Evolutionary conservation across 768 basidiomycete genomes (phyloP).

Genomic region (Mycena alexandri): DNA sequence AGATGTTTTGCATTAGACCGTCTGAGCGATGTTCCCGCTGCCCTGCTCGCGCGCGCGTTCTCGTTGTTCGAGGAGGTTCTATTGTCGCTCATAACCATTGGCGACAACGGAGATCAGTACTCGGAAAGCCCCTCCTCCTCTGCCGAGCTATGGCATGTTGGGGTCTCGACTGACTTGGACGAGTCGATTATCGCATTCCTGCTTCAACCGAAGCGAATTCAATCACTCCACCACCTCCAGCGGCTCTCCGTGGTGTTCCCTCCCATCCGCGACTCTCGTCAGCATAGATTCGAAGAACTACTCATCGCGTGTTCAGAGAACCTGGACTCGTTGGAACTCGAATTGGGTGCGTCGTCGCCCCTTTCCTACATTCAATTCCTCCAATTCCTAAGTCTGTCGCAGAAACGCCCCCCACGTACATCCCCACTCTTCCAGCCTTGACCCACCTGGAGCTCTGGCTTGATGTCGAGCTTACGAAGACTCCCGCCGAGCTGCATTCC

Average conservation of each 20-base stretch:
- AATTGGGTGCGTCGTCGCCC: conserved; percentile 9
- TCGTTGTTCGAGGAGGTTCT: conserved; percentile 5
- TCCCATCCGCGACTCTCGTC: neutral
- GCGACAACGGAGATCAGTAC: neutral
- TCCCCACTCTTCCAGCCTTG: conserved; percentile 6
- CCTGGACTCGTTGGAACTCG: conserved; percentile 1
- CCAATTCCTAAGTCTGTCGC: neutral
- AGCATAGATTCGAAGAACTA: conserved; percentile 1
- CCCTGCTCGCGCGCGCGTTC: conserved; percentile 7
- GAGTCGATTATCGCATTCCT: neutral
- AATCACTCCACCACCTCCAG: neutral
- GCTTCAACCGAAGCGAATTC: neutral
- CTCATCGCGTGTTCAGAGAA: conserved; percentile 2
- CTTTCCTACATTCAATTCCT: too few species aligned
- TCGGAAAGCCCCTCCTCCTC: neutral
- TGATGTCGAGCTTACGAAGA: conserved; percentile 9
- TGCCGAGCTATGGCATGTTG: conserved; percentile 1
- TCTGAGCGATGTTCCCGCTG: neutral
- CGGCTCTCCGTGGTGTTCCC: conserved; percentile 5
- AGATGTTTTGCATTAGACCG: neutral
- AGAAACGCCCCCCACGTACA: conserved; percentile 6
- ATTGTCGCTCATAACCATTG: neutral
- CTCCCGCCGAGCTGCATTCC: neutral
- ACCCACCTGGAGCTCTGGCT: conserved; percentile 1
- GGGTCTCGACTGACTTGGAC: neutral